phyloP scores from a whole-genome alignment of 345 rosid species.

The Rhodomyrtus tomentosa region DNA sequence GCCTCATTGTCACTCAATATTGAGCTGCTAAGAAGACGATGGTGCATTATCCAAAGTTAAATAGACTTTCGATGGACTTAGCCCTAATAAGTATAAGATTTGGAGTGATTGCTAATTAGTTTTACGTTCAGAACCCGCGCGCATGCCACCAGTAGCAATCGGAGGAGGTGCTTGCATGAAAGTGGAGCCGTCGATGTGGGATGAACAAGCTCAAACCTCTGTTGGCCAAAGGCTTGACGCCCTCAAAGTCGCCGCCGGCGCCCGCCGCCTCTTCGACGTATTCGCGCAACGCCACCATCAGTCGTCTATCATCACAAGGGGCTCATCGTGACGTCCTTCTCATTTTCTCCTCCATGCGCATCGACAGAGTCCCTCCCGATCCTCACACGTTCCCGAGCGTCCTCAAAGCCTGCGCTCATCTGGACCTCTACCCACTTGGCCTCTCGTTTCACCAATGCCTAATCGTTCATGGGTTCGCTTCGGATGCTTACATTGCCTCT shows the following conservation, averaged over 20 bases:
- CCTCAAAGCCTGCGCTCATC: slow-evolving; percentile 44
- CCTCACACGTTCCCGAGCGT: slow-evolving; percentile 36
- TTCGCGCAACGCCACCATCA: neutral
- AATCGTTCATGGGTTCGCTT: slow-evolving; percentile 36
- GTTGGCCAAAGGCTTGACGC: neutral
- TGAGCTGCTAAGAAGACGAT: neutral
- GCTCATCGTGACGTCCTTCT: slow-evolving; percentile 17
- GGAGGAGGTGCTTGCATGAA: neutral
- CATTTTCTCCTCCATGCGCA: slow-evolving; percentile 27
- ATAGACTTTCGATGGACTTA: neutral
- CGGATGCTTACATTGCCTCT: slow-evolving; percentile 35
- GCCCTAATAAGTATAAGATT: no score
- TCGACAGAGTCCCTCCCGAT: slow-evolving; percentile 14
- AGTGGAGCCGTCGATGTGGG: neutral
- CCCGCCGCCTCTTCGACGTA: slow-evolving; percentile 4
- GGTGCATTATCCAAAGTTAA: neutral
- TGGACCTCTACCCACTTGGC: slow-evolving; percentile 26
- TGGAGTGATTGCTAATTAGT: no score
- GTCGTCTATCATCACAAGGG: slow-evolving; percentile 29
- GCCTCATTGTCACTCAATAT: no score
- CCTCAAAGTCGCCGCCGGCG: neutral
- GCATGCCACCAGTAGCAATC: neutral
- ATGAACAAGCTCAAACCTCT: slow-evolving; percentile 20
- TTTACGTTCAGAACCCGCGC: no score
- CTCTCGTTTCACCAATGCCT: slow-evolving; percentile 33